phyloP scores from a whole-genome alignment of 768 basidiomycete genomes.

The Trametes meyenii region DNA sequence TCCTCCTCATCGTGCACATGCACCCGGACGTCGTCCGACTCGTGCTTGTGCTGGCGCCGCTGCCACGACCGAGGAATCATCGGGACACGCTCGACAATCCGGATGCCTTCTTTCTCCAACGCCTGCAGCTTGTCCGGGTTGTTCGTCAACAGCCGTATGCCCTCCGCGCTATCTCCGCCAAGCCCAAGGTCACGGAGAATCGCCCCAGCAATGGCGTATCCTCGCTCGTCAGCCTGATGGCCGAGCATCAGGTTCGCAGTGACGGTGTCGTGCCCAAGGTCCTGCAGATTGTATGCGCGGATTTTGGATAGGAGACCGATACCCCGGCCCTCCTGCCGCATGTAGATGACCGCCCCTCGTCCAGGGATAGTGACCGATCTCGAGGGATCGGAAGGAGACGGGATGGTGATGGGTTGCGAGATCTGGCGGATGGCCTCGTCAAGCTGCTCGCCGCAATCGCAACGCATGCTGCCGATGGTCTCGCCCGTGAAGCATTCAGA shows the following conservation, averaged over 20 bases:
- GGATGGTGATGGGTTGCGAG: slow-evolving; percentile 63
- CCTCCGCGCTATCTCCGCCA: slow-evolving; percentile 54
- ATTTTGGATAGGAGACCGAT: slow-evolving; percentile 97
- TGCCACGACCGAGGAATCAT: slow-evolving; percentile 96
- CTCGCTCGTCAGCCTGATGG: slow-evolving; percentile 90
- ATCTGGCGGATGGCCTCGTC: slow-evolving; percentile 96
- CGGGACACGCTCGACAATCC: slow-evolving; percentile 79
- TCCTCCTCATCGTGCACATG: slow-evolving; percentile 40
- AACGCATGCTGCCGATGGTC: slow-evolving; percentile 96
- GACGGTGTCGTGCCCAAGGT: slow-evolving; percentile 98
- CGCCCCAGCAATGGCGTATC: slow-evolving; percentile 88
- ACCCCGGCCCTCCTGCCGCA: slow-evolving; percentile 96
- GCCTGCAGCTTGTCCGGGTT: slow-evolving; percentile 97
- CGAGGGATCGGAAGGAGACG: slow-evolving; percentile 33
- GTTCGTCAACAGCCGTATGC: slow-evolving; percentile 87
- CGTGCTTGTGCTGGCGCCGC: slow-evolving; percentile 32
- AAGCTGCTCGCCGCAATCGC: slow-evolving; percentile 98
- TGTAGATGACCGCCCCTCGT: slow-evolving; percentile 90
- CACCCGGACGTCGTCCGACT: slow-evolving; percentile 16
- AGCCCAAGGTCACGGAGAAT: slow-evolving; percentile 89
- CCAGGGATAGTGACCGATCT: slow-evolving; percentile 61
- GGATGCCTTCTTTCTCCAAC: slow-evolving; percentile 80
- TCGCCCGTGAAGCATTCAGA: slow-evolving; percentile 99
- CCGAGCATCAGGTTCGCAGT: slow-evolving; percentile 95
- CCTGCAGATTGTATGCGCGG: slow-evolving; percentile 96